Conservation (phyloP, 2,329 filamentous ascomycete species). For the Fusarium algeriense region DNA sequence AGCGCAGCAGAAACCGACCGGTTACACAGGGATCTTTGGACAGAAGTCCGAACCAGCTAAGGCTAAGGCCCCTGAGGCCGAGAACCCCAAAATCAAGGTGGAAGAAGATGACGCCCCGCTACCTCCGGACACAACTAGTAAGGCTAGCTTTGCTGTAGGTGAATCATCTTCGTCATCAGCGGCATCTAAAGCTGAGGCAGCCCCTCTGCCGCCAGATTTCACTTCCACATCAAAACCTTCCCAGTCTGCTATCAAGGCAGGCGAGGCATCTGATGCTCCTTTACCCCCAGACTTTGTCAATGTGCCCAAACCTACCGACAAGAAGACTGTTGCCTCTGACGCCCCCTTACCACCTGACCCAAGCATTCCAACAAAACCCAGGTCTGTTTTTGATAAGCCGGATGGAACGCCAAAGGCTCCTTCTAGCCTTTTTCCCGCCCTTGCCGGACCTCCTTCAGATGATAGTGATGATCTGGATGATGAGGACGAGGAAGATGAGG, state of each 20-base stretch:
- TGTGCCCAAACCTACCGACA: conserved; percentile 32
- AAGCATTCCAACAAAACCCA: conserved; percentile 26
- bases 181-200: conserved; percentile 51
- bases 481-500: conserved; percentile 55
- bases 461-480: conserved; percentile 55
- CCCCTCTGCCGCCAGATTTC: conserved; percentile 61
- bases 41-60: conserved; percentile 35
- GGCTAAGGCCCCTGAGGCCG: conserved; percentile 22
- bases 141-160: conserved; percentile 61
- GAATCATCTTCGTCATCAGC: conserved; percentile 67
- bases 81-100: conserved; percentile 54
- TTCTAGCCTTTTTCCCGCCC: conserved; percentile 50
- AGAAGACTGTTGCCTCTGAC: conserved; percentile 9
- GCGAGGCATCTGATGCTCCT: conserved; percentile 45
- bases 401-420: conserved; percentile 54
- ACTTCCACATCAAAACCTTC: conserved; percentile 36
- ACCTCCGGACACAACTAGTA: conserved; percentile 69
- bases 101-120: conserved; percentile 58
- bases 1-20: conserved; percentile 37
- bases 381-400: conserved; percentile 39
- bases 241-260: conserved; percentile 15
- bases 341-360: conserved; percentile 34
- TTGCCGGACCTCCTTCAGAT: conserved; percentile 54
- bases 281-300: conserved; percentile 51
- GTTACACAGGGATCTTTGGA: conserved; percentile 44